Conservation (phyloP, 495 filamentous ascomycete species). For the Cryomyces antarcticus region DNA sequence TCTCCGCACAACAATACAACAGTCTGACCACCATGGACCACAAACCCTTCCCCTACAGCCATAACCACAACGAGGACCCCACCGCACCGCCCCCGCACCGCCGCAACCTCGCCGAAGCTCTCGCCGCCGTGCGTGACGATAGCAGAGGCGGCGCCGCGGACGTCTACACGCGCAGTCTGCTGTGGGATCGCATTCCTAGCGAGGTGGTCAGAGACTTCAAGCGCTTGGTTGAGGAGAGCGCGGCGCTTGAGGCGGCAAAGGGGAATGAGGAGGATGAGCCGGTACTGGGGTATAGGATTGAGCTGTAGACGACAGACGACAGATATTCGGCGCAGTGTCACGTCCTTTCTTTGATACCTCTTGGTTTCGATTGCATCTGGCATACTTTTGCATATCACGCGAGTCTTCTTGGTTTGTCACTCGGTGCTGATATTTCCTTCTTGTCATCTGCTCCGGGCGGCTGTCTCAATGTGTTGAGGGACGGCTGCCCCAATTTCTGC, state of each 20-base stretch:
- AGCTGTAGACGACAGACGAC: background rate
- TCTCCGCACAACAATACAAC: conserved; percentile 80
- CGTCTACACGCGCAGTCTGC: conserved; percentile 77
- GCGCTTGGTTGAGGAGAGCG: conserved; percentile 44
- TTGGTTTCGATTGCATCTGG: too few relatives aligned
- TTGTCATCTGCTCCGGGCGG: too few relatives aligned
- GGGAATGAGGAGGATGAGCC: conserved; percentile 3
- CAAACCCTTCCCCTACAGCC: conserved; percentile 30
- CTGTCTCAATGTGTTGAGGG: too few relatives aligned
- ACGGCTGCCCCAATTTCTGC: too few relatives aligned
- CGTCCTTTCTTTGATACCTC: too few relatives aligned
- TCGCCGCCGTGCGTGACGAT: conserved; percentile 54
- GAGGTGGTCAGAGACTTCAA: conserved; percentile 88
- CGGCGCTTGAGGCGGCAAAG: conserved; percentile 3
- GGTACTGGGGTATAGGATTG: conserved; percentile 3
- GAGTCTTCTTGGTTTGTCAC: too few relatives aligned
- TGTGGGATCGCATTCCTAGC: conserved; percentile 83
- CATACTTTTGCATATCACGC: too few relatives aligned
- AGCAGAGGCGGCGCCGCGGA: conserved; percentile 52
- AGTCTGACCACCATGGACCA: conserved; percentile 55
- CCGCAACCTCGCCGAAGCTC: conserved; percentile 61
- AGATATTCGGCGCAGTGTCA: too few relatives aligned
- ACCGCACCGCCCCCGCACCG: conserved; percentile 20
- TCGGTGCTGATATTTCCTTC: too few relatives aligned
- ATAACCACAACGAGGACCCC: conserved; percentile 22